Conservation (phyloP, 2,329 filamentous ascomycete species). For the Aspergillus ochraceus region DNA sequence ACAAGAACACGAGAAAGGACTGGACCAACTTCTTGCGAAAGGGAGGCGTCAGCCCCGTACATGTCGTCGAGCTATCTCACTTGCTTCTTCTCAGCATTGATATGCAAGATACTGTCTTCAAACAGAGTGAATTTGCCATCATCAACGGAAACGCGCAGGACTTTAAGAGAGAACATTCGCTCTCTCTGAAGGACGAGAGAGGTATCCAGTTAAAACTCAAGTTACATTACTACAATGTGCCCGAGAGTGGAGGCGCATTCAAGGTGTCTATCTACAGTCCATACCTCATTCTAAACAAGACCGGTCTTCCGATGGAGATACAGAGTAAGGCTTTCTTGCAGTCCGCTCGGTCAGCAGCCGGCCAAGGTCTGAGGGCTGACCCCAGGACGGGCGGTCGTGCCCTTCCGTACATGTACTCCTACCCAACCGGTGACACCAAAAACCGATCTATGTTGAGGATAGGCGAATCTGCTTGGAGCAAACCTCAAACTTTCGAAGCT, state of each 20-base stretch:
- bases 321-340: constrained; percentile 88
- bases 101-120: constrained; percentile 94
- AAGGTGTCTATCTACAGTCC: constrained; percentile 93
- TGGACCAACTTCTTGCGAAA: constrained; percentile 98
- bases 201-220: constrained; percentile 77
- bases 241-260: constrained; percentile 92
- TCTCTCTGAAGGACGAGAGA: constrained; percentile 82
- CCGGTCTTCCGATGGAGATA: constrained; percentile 82
- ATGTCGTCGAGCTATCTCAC: constrained; percentile 94
- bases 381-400: constrained; percentile 59
- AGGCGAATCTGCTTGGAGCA: constrained; percentile 91
- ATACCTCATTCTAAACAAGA: constrained; percentile 94
- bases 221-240: constrained; percentile 86
- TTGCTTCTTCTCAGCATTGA: constrained; percentile 89
- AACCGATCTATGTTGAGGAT: constrained; percentile 88
- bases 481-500: constrained; percentile 95
- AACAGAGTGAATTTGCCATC: constrained; percentile 92
- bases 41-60: constrained; percentile 93
- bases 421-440: constrained; percentile 79
- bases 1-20: constrained; percentile 97
- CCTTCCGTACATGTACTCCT: constrained; percentile 95
- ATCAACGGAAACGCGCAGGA: constrained; percentile 89
- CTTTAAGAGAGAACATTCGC: constrained; percentile 76
- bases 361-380: constrained; percentile 66
- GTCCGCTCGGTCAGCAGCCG: constrained; percentile 77